A percentile compares a stretch with the other conserved stretches of the same genome.
These are phyloP conservation scores for Dendrocalamus latiflorus DNA, from an alignment of 202 grass and related monocot genomes.

Conservation along the genomic window DNA sequence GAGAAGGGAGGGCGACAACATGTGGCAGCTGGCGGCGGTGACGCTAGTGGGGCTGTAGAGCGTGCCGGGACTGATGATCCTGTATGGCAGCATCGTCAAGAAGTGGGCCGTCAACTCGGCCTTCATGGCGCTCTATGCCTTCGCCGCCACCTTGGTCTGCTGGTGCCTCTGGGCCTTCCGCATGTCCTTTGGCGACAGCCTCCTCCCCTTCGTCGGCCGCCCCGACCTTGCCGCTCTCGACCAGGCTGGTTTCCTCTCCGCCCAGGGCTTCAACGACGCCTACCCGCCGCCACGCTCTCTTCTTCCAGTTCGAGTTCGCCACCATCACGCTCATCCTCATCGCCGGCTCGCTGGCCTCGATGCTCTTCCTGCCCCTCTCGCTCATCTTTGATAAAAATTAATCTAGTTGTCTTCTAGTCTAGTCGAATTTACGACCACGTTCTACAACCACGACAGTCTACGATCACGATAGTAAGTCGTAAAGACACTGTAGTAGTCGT, in stretches of 20 bases:
- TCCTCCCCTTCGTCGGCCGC: too few relatives aligned
- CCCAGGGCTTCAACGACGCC: conserved; percentile 52
- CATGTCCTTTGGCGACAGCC: conserved; percentile 68
- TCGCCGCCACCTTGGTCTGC: conserved; percentile 60
- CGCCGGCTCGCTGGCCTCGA: conserved; percentile 67
- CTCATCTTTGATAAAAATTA: too few relatives aligned
- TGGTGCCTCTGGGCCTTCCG: conserved; percentile 62
- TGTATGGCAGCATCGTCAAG: conserved; percentile 72
- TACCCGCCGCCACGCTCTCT: conserved; percentile 76
- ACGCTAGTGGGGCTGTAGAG: conserved; percentile 59
- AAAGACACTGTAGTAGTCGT: too few relatives aligned
- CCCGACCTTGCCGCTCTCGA: conserved; percentile 43
- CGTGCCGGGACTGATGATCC: conserved; percentile 54
- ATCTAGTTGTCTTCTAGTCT: too few relatives aligned
- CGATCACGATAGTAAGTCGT: too few relatives aligned
- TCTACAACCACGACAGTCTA: too few relatives aligned
- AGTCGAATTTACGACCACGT: too few relatives aligned
- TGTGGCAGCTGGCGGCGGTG: conserved; percentile 48
- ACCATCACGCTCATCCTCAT: conserved; percentile 75
- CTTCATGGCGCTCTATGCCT: conserved; percentile 77
- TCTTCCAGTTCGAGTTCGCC: conserved; percentile 87
- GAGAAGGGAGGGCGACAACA: conserved; percentile 61
- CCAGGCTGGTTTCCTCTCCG: conserved; percentile 33
- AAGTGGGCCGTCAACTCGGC: conserved; percentile 73
- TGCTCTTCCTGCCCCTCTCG: conserved; percentile 77